Evolutionary conservation across 2,329 filamentous ascomycete species (phyloP).

Genomic region (Talaromyces atroroseus): DNA sequence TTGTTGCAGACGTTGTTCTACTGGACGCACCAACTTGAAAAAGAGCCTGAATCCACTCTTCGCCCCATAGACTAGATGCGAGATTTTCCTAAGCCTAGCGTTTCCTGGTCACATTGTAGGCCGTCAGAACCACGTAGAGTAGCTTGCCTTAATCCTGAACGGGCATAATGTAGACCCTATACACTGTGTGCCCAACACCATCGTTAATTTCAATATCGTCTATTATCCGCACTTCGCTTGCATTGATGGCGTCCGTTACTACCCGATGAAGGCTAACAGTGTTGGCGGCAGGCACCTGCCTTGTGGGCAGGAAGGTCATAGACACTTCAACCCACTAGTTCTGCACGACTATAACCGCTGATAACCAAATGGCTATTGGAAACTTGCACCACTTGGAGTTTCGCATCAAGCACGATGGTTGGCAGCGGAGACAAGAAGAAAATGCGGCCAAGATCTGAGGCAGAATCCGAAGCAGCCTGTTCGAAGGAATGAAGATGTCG

Average conservation of each 20-base stretch:
- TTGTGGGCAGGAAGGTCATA: constrained; percentile 33
- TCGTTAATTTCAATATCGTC: constrained; percentile 18
- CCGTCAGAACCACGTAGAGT: constrained; percentile 40
- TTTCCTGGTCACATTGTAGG: constrained; percentile 34
- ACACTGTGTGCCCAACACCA: constrained; percentile 13
- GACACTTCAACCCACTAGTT: constrained; percentile 33
- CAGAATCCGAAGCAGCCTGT: too few relatives aligned
- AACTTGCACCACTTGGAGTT: constrained; percentile 34
- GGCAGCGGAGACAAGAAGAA: constrained; percentile 29
- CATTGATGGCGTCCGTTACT: constrained; percentile 33
- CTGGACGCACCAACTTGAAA: too few relatives aligned
- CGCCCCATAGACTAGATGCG: too few relatives aligned
- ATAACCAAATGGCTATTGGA: constrained; percentile 40
- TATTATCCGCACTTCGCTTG: constrained; percentile 30
- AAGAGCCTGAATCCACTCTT: too few relatives aligned
- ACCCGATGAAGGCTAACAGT: constrained; percentile 32
- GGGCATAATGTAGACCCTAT: constrained; percentile 37
- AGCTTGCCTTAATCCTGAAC: constrained; percentile 37
- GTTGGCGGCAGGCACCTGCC: constrained; percentile 32
- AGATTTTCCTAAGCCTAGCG: too few relatives aligned
- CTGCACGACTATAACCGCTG: constrained; percentile 29
- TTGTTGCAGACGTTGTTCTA: too few relatives aligned
- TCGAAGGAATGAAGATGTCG: too few relatives aligned
- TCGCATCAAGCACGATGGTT: constrained; percentile 34
- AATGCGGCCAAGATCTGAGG: constrained; percentile 18